Evolutionary conservation across 805 yeast species (phyloP), one percentile per base, ranked within the genome.

Genomic region (Saccharomycopsis malanga): DNA sequence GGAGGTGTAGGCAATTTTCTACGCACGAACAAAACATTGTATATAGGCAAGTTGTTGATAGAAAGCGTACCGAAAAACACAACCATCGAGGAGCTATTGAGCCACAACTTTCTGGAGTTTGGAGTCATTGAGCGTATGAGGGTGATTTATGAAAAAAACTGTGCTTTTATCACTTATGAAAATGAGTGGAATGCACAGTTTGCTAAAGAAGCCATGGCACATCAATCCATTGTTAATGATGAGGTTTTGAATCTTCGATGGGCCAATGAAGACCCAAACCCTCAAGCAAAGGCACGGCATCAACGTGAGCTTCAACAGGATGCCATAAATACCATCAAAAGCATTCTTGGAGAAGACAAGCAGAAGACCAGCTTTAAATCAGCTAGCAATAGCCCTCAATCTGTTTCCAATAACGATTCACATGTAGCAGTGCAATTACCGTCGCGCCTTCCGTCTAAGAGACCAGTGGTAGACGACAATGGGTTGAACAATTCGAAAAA

Each of bases 161-260:
- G 89, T 58, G 96, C 89, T 0, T 89, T 91, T 65, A 76, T 93
- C 4, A 81, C 84, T 0, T 91, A 68, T 58, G 70, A 70, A 48
- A 61, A 71, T 30, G 95, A 87, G 56, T 61, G 73, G 18, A 81
- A 75, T 58, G 97, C 97, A 0, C 97, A 91, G 61, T 93, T 91
- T 69, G 96, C 96, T 0, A 86, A 87, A 57, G 98, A 91, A 62
- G 95, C 95, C 1, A 87, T 91, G 96, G 76, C 82, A 34, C 81
- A 81, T 38, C 98, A 91, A 61, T 73, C 84, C 6, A 61, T 89
- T 5, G 73, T 80, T 44, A 79, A 74, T 37, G 73, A 75, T 48
- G 95, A 84, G 53, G 73, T 81, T 0, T 63, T 89, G 38, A 74
- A 71, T 50, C 76, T 89, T 1, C 72, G 86, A 53, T 89, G 98